Evolutionary conservation across 2,329 filamentous ascomycete genomes (phyloP), one percentile per base, ranked within the genome.

Genomic region (Paraphaeosphaeria minitans): DNA sequence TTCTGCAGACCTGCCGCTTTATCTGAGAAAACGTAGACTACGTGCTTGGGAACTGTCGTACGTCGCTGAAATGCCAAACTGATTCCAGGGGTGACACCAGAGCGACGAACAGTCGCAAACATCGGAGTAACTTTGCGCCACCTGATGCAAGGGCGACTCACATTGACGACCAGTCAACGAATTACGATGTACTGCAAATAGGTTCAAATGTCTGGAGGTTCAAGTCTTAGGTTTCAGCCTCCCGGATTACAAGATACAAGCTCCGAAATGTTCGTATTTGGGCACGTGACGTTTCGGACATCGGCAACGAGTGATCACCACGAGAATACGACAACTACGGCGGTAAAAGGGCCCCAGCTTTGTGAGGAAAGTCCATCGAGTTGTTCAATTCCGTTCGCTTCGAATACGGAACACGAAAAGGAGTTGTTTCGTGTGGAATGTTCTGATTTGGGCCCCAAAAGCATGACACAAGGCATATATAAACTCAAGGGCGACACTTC

Each of bases 211-310:
- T 10, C 31, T 50, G 47, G n/a, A 39, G 47, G 22, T 29, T 12
- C 9, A 8, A 42, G 9, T 16, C 7, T 29, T 21, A 9, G 27
- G 24, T 53, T 19, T 43, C 29, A 53, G 51, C 51, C 41, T 43
- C 51, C 51, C 39, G 42, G 4, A n/a, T 33, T 53, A 53, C 51
- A 41, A 53, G 51, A 31, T 47, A 8, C 52, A 55, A 48, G 48
- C 29, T 55, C 53, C 53, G 53, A 22, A 41, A 9, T 27, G 21
- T 29, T 55, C 53, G 53, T 55, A 48, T 55, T 55, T 21, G 12
- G 29, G 31, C 53, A 55, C 45, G 53, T 55, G 51, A 19, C 21
- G 2, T 31, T 5, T 39, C 45, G 53, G 53, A 55, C 53, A 21
- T 55, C 51, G 41, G 51, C 41, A 46, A 45, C 19, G 41, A 10